Evolutionary conservation across 345 rosid species (phyloP).

Genomic region (Corymbia maculata): DNA sequence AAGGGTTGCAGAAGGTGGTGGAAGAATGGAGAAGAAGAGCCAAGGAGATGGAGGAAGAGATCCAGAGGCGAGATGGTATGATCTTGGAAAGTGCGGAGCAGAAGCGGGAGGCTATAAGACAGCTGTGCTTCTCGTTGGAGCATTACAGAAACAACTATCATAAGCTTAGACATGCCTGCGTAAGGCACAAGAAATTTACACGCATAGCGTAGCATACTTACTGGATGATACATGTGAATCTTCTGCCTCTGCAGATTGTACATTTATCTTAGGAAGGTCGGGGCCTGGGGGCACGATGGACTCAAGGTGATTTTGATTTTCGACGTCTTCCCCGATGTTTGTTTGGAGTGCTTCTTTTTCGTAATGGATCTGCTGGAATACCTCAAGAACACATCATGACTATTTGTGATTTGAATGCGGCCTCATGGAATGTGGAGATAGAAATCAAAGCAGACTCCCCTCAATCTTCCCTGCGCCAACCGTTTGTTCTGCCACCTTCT

Average conservation of each 20-base stretch:
- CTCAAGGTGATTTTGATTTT: background rate
- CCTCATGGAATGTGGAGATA: background rate
- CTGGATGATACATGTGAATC: background rate
- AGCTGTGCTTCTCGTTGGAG: slow-evolving; percentile 59
- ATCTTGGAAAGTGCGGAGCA: slow-evolving; percentile 50
- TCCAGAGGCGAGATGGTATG: slow-evolving; percentile 27
- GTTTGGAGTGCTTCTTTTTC: background rate
- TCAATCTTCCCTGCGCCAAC: background rate
- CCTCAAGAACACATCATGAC: background rate
- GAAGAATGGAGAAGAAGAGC: slow-evolving; percentile 26
- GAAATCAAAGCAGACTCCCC: background rate
- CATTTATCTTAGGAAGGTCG: background rate
- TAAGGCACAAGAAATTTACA: slow-evolving; percentile 10
- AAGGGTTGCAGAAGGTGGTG: slow-evolving; percentile 8
- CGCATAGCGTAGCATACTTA: background rate
- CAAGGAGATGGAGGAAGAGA: slow-evolving; percentile 34
- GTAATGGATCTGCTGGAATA: background rate
- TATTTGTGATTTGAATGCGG: background rate
- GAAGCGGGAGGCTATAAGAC: slow-evolving; percentile 70
- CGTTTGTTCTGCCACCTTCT: background rate
- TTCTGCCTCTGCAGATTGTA: background rate
- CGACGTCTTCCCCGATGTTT: background rate
- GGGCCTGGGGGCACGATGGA: background rate
- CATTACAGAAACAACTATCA: slow-evolving; percentile 43
- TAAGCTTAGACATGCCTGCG: slow-evolving; percentile 33